Base-by-base conservation (phyloP, 257 asterid species). In the Plantago ovata region DNA sequence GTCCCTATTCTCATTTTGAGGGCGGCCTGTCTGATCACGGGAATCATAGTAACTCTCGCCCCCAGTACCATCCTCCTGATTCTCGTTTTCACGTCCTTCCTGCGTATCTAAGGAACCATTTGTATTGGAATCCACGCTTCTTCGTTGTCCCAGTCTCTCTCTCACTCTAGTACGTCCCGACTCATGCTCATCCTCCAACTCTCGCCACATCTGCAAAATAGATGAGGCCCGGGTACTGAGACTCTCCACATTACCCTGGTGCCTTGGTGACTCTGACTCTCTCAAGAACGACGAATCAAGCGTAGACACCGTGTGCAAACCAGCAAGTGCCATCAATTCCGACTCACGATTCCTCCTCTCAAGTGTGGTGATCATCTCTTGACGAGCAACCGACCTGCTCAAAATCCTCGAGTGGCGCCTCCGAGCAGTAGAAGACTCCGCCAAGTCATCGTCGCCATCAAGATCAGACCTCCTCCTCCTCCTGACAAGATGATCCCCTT, bases 381-480 rank as follows among this genome's bases (percentile, higher is more conserved):
- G 95, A 54, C 91, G 79, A 9, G 95, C 95, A 53, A 95, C 95
- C 98, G 88, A 83, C 71, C 82, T 64, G 74, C 96, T 81, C 81
- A 85, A 68, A 43, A 87, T 82, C 73, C 94, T 74, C 9, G 98
- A 87, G 49, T 87, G 95, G 40, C 84, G 74, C 69, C 98, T 75
- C 71, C 96, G 73, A 56, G 94, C 98, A 39, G 94, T 95, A 62
- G 96, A 92, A 22, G 98, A 88, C 75, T 92, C 98, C 14, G 96
- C 96, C 74, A 85, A 73, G 68, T 88, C 96, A 71, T 88, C 94
- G 9, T 88, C 94, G 9, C 95, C 95, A 45, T 88, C 96, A 38
- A 85, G 95, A 72, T 88, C 94, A 2, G 98, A 85, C 89, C 98
- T 83, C 68, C 95, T 82, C 77, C 96, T 74, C 82, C 95, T 78